Base-by-base conservation (phyloP, 371 early-diverging fungal species). In the Apophysomyces sp. region DNA sequence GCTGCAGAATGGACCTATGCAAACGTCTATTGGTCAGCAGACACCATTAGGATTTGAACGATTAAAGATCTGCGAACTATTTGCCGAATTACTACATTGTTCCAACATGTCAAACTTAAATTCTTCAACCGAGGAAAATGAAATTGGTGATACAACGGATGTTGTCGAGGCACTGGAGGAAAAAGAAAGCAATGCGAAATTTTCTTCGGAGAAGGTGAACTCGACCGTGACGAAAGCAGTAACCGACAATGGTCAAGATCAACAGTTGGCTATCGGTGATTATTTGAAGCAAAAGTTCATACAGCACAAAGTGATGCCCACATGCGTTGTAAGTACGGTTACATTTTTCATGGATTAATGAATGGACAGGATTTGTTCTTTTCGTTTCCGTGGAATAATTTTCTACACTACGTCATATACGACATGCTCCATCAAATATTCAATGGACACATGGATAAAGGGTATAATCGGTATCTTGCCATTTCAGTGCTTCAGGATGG, bases 371-470 rank as follows among this genome's bases (percentile, higher is more conserved):
- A 90, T 61, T 71, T 97, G 26, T 97, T 97, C 68, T 95, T 96
- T 81, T 75, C 80, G 18, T 94, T 92, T 71, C 89, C 92, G 11
- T 96, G 95, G 92, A 97, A 97, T 76, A 97, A 98, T 83, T 93
- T 98, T 69, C 67, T 98, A 65, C 98, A 98, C 74, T 92, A 93
- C 31, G 95, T 96, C 11, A 95, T 97, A 12, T 98, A 94, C 71
- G 98, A 98, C 65, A 94, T 97, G 87, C 83, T 97, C 52, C 94
- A 95, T 66, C 97, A 97, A 70, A 90, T 96, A 16, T 92, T 97
- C 66, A 96, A 96, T 70, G 86, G 94, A 63, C 84, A 85, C 28
- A 77, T 88, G 83, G 81, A 80, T 39, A 73, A 84, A 18, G 89
- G 84, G 58, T 79, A 76, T 54, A 89, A 88, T 63, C 74, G 84